Evolutionary conservation across 1,139 yeast genomes (phyloP).

Genomic region (Suhomyces anneliseae): DNA sequence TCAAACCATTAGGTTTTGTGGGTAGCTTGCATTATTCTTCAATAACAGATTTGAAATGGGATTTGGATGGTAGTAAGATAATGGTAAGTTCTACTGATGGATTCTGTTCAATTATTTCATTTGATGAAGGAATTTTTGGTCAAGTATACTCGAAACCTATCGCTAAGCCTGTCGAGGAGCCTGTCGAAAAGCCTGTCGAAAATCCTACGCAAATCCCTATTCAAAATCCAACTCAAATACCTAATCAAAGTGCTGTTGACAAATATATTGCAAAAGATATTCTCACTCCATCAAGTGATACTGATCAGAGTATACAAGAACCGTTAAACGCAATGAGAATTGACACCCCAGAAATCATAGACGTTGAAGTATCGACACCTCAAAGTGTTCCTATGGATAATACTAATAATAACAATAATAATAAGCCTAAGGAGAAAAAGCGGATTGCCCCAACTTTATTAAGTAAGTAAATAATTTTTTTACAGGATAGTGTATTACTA

Average conservation of each 20-base stretch:
- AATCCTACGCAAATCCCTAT: too few species aligned
- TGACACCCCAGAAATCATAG: background rate
- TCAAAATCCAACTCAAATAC: too few species aligned
- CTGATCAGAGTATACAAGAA: too few species aligned
- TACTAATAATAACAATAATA: too few species aligned
- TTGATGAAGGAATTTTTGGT: constrained; percentile 58
- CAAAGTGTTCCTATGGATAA: too few species aligned
- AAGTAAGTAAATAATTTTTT: constrained; percentile 2
- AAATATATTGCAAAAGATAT: too few species aligned
- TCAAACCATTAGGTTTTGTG: constrained; percentile 69
- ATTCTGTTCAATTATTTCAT: constrained; percentile 69
- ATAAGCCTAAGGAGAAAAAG: constrained; percentile 25
- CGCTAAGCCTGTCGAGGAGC: background rate
- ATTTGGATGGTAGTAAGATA: constrained; percentile 67
- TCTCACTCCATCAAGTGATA: too few species aligned
- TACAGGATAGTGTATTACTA: background rate
- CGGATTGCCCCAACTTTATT: constrained; percentile 48
- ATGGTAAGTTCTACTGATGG: constrained; percentile 93
- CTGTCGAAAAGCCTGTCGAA: background rate
- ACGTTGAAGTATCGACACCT: background rate
- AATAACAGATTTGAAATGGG: constrained; percentile 87
- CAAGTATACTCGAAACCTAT: constrained; percentile 12
- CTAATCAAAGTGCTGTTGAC: too few species aligned
- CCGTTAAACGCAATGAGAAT: background rate
- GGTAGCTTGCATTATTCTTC: constrained; percentile 85